Base-by-base conservation (phyloP, 2,329 filamentous ascomycete species). In the Malbranchea zuffiana region DNA sequence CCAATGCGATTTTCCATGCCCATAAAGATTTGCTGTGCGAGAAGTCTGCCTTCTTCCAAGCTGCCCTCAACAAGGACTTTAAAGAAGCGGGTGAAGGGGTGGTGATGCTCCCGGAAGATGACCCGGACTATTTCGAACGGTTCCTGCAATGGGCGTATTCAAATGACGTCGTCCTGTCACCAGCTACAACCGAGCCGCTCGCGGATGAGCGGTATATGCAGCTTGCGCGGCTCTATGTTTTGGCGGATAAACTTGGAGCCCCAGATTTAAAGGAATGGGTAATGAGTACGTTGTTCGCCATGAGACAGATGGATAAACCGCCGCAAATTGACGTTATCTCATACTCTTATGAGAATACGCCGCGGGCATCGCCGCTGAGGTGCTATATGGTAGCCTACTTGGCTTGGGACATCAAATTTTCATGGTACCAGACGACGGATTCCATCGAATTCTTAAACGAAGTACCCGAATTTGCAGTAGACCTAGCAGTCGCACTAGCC, bases 111-210 rank as follows among this genome's bases (percentile, higher is more conserved):
- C 39, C 39, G 3, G 39, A 41, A 17, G 32, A 36, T 26, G 33
- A 41, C 12, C 39, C 33, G 10, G 39, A 41, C 21, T 36, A 32
- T 6, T 41, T 41, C 31, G 39, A 41, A 18, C 28, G 32, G 15
- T 37, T 41, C 16, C 12, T 41, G 12, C 32, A 41, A 18, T 41
- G 39, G 39, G 10, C 37, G 15, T 41, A 41, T 18, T 35, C 39
- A 11, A 33, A 33, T 3, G 21, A n/a, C 16, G 36, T 27, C 28
- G 19, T 13, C 5, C 16, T 40, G 27, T 40, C 37, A 12, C 31
- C 31, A 15, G 20, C 31, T 10, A 19, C 11, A 3, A 25, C 32
- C 5, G 37, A 40, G n/a, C 31, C 24, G 32, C 31, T 31, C 23
- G 37, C 34, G 20, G 32, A 40, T 19, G 32, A 35, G 32, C 18